A percentile compares a stretch with the other conserved stretches of the same genome.
Evolutionary conservation across 192 early-diverging fungal species (phyloP).

Genomic region (Radiomyces spectabilis): DNA sequence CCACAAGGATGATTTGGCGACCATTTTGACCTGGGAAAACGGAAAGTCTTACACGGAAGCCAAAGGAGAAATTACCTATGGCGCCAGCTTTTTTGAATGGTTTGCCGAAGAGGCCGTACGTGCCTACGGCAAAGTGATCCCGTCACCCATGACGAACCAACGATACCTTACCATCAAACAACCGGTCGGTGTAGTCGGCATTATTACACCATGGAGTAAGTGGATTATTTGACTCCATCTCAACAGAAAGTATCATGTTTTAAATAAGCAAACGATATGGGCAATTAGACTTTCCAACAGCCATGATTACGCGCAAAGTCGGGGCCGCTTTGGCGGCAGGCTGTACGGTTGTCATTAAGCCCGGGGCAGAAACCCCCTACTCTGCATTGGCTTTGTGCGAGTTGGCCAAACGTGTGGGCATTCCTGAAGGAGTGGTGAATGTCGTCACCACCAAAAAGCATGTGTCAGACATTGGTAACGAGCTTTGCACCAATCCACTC

Average conservation of each 20-base stretch:
- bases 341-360: conserved; percentile 69
- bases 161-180: conserved; percentile 66
- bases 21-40: conserved; percentile 73
- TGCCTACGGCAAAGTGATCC: conserved; percentile 71
- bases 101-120: conserved; percentile 82
- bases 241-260: too few species aligned
- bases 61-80: conserved; percentile 54
- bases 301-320: conserved; percentile 75
- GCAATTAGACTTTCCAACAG: conserved; percentile 86
- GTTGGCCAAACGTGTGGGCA: conserved; percentile 43
- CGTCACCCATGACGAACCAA: conserved; percentile 37
- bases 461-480: conserved; percentile 47
- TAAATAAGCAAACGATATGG: too few species aligned
- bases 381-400: conserved; percentile 48
- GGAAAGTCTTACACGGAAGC: conserved; percentile 67
- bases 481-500: conserved; percentile 45
- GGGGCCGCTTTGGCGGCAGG: conserved; percentile 74
- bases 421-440: conserved; percentile 67
- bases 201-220: conserved; percentile 68
- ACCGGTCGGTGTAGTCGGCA: conserved; percentile 68
- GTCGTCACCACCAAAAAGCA: conserved; percentile 50
- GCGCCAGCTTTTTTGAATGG: conserved; percentile 70
- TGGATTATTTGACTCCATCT: too few species aligned
- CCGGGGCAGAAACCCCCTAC: conserved; percentile 49
- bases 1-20: conserved; percentile 67